phyloP scores from a whole-genome alignment of 2,329 filamentous ascomycete species.

The Triangularia verruculosa region DNA sequence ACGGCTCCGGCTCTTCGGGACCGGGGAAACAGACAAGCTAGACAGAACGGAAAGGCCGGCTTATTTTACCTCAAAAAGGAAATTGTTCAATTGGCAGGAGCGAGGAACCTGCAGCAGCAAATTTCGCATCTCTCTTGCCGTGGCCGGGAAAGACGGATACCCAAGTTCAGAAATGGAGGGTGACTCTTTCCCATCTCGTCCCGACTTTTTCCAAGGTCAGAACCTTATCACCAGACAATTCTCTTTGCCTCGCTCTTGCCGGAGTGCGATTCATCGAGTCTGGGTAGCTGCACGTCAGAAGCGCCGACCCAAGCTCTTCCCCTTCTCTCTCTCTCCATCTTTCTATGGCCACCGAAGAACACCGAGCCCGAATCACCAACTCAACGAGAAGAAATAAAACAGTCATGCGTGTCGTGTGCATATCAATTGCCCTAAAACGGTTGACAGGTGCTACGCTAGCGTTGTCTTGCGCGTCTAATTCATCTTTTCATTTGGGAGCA shows the following conservation, averaged over 20 bases:
- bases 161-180: neutral
- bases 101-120: neutral
- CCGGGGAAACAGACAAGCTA: neutral
- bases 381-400: neutral
- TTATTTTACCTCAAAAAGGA: neutral
- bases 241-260: neutral
- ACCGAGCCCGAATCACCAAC: neutral
- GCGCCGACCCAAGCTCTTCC: neutral
- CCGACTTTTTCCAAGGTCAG: neutral
- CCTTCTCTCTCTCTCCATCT: neutral
- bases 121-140: neutral
- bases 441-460: neutral
- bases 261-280: neutral
- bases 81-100: neutral
- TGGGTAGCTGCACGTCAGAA: neutral
- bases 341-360: neutral
- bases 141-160: no score
- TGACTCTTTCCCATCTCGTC: neutral
- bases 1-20: constrained; percentile 12
- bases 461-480: neutral
- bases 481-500: neutral
- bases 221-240: neutral
- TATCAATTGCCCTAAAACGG: neutral
- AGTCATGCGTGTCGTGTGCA: neutral
- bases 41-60: neutral